Evolutionary conservation across 495 filamentous ascomycete genomes (phyloP), one percentile per base, ranked within the genome.

Genomic region (Tetracladium marchalianum): DNA sequence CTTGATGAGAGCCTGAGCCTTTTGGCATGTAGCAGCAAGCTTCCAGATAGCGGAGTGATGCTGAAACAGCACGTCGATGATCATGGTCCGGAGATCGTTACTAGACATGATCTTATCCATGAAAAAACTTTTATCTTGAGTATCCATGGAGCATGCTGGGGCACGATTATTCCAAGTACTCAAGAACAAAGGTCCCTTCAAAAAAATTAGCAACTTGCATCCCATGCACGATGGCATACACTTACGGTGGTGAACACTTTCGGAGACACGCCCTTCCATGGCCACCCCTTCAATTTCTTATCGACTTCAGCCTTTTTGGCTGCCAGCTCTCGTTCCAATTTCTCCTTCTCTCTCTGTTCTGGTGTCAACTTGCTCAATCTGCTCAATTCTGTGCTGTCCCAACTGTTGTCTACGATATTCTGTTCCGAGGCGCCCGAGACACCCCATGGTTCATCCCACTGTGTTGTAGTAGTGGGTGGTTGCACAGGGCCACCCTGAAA

Each of bases 241-340:
- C 39, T 43, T 40, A 50, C 51, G 17, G 46, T 1, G 4, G 43
- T 43, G 4, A 43, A 13, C 22, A 47, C 7, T 33, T 44, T 16
- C 4, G 24, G 27, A 18, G 41, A 35, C n/a, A 10, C 31, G 9
- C 39, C 39, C 6, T 16, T 27, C 51, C 51, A 54, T 1, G 47
- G 51, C 51, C 51, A 54, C 1, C 39, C 43, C 11, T 41, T 4
- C 0, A 54, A 13, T 12, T 31, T 31, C n/a, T 43, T 22, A 31
- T 43, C 35, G 7, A 52, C 17, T 18, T 3, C 22, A 27, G 22
- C 22, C 22, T 27, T 27, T 7, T 27, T 27, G 3, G 22, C 22
- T 3, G 22, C 22, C 22, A 27, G 3, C 22, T 27, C 22, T 27
- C 7, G 22, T 27, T 27, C 22, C 22, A 27, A 27, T 27, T 3